Percentiles rank a stretch among this genome's conserved stretches.
These are phyloP conservation scores for Naganishia kalamii DNA, from an alignment of 768 basidiomycete species.

Conservation along the genomic window DNA sequence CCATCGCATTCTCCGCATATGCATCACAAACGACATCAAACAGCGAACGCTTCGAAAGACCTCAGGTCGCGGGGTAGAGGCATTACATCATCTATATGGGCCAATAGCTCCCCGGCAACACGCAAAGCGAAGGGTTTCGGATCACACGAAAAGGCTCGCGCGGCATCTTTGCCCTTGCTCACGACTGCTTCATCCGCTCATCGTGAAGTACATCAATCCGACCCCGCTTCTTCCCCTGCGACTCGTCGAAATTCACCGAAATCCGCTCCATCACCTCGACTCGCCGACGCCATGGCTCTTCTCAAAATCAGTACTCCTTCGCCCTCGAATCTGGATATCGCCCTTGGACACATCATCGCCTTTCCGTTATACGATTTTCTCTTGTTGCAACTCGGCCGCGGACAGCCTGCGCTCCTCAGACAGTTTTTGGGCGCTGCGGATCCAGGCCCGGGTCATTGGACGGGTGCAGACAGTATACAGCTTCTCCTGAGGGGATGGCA, in stretches of 20 bases:
- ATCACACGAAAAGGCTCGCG: neutral
- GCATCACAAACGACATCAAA: neutral
- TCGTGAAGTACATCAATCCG: neutral
- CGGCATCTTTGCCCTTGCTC: neutral
- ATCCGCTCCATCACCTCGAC: neutral
- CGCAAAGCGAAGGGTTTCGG: neutral
- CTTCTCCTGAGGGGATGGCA: neutral
- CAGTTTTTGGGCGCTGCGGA: neutral
- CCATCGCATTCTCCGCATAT: too few species aligned
- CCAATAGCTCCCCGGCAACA: neutral
- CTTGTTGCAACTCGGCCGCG: neutral
- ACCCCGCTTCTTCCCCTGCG: neutral
- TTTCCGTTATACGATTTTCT: slow-evolving; percentile 9
- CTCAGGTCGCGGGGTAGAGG: neutral
- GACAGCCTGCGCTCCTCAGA: neutral
- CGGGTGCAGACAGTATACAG: neutral
- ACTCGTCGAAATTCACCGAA: too few species aligned
- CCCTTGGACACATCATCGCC: neutral
- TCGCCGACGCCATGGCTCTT: neutral
- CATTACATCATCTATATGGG: neutral
- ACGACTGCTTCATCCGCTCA: neutral
- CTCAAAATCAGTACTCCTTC: neutral
- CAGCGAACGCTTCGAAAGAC: neutral
- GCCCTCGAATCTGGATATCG: neutral
- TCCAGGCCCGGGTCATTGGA: slow-evolving; percentile 4